Conservation (phyloP, 306 rosid species). For the Clitoria ternatea region DNA sequence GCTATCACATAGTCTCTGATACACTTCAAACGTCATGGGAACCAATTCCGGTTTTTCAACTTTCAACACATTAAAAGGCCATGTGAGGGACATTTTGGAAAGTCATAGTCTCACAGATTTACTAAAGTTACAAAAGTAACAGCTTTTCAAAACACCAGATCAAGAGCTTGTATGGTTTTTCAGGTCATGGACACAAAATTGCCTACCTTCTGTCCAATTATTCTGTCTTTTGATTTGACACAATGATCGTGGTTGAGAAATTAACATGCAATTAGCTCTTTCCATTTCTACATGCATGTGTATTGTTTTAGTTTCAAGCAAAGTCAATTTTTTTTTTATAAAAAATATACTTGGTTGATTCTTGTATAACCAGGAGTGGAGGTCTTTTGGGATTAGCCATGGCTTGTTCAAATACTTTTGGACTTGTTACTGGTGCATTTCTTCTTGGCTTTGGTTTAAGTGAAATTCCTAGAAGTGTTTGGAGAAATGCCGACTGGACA, state of each 20-base stretch:
- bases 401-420: constrained; percentile 97
- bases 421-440: constrained; percentile 97
- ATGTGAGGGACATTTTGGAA: neutral
- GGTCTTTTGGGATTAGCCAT: constrained; percentile 82
- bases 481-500: constrained; percentile 92
- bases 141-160: neutral
- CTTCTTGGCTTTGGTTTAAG: constrained; percentile 98
- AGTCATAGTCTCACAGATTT: neutral
- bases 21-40: neutral
- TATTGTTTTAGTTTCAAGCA: constrained; percentile 8
- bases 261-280: neutral
- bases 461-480: constrained; percentile 85
- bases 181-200: neutral
- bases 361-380: constrained; percentile 54
- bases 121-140: neutral
- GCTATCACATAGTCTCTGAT: neutral
- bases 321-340: neutral
- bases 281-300: neutral
- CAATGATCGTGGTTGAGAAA: constrained; percentile 7
- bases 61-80: constrained; percentile 2
- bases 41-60: neutral
- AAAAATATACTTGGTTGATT: constrained; percentile 17
- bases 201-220: constrained; percentile 3
- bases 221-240: neutral
- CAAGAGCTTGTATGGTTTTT: neutral